These are phyloP conservation scores for Lachnellula arida DNA, from an alignment of 2,329 filamentous ascomycete species.

Conservation along the genomic window DNA sequence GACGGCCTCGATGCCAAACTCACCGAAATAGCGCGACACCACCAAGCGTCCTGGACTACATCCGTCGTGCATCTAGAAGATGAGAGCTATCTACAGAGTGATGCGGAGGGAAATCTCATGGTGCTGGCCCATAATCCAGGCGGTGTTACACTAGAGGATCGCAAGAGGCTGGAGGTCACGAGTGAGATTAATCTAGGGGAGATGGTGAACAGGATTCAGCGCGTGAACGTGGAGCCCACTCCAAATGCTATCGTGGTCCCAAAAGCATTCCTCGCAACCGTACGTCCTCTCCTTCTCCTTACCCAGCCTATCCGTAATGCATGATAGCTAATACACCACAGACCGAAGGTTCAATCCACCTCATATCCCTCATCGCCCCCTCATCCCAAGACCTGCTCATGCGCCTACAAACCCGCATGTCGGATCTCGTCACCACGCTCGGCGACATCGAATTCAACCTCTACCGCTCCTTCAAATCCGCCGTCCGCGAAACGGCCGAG, in stretches of 20 bases:
- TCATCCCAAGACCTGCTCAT: slow-evolving; percentile 75
- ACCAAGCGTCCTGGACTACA: slow-evolving; percentile 77
- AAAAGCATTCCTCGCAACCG: slow-evolving; percentile 82
- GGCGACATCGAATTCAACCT: slow-evolving; percentile 72
- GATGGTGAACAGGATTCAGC: slow-evolving; percentile 84
- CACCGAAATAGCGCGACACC: slow-evolving; percentile 72
- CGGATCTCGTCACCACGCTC: slow-evolving; percentile 59
- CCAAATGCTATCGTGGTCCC: slow-evolving; percentile 68
- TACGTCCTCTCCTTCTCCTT: slow-evolving; percentile 41
- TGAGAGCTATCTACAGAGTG: slow-evolving; percentile 75
- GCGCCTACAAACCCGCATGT: slow-evolving; percentile 69
- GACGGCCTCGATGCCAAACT: slow-evolving; percentile 58
- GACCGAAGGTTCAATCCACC: slow-evolving; percentile 88
- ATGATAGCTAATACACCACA: slow-evolving; percentile 33
- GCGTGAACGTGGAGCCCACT: slow-evolving; percentile 62
- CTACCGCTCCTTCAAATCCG: slow-evolving; percentile 78
- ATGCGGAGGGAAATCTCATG: slow-evolving; percentile 82
- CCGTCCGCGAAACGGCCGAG: slow-evolving; percentile 64
- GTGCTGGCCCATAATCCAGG: slow-evolving; percentile 70
- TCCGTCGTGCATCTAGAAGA: slow-evolving; percentile 67
- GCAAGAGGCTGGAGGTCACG: slow-evolving; percentile 63
- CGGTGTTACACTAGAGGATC: slow-evolving; percentile 71
- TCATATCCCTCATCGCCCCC: slow-evolving; percentile 75
- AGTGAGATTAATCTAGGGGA: slow-evolving; percentile 85
- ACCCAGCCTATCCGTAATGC: not conserved